phyloP scores from a whole-genome alignment of 805 yeast species.

The Yarrowia hollandica region DNA sequence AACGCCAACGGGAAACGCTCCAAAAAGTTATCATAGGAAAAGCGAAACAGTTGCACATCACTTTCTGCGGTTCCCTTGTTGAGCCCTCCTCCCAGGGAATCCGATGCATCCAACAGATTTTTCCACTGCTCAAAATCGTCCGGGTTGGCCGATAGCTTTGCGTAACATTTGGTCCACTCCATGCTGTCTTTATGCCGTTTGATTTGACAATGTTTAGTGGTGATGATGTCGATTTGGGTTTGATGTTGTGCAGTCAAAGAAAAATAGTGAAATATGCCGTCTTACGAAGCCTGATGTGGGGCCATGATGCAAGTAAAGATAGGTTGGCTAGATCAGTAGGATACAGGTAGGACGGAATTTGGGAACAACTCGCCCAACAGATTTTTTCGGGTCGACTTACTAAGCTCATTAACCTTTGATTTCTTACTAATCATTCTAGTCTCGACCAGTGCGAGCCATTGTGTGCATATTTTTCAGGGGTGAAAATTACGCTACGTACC shows the following conservation, averaged over 20 bases:
- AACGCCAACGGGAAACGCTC: slow-evolving; percentile 42
- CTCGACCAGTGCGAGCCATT: too few relatives aligned
- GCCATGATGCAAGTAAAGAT: too few relatives aligned
- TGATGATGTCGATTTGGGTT: slow-evolving; percentile 7
- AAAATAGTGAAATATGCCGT: neutral
- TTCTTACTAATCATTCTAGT: slow-evolving; percentile 3
- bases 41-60: slow-evolving; percentile 37
- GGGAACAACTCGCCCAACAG: too few relatives aligned
- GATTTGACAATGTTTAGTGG: slow-evolving; percentile 13
- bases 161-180: slow-evolving; percentile 34
- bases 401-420: too few relatives aligned
- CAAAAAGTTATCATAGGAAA: slow-evolving; percentile 40
- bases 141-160: slow-evolving; percentile 33
- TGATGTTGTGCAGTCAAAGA: slow-evolving; percentile 11
- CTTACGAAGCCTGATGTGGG: too few relatives aligned
- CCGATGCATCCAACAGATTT: slow-evolving; percentile 38
- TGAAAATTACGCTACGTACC: too few relatives aligned
- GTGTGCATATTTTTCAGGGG: slow-evolving; percentile 13
- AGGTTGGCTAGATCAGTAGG: neutral
- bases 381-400: too few relatives aligned
- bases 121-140: slow-evolving; percentile 43
- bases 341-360: too few relatives aligned
- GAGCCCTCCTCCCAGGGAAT: slow-evolving; percentile 40
- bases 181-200: slow-evolving; percentile 8
- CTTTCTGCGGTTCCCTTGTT: slow-evolving; percentile 38